These are phyloP conservation scores for Climacium dendroides DNA, from an alignment of 225 moss, liverwort and hornwort species.

Conservation along the genomic window DNA sequence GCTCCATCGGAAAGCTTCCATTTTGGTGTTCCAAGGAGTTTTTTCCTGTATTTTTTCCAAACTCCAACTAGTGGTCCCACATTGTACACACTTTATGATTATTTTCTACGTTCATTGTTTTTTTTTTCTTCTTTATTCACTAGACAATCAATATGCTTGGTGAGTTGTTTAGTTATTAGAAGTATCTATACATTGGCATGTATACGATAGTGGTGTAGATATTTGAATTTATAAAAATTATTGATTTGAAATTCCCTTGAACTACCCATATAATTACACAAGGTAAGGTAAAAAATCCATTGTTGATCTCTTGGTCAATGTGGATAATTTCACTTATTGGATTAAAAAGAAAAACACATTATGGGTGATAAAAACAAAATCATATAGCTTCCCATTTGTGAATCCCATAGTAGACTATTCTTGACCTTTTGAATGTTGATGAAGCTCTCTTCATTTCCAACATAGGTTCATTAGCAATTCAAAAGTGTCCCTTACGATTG, in stretches of 20 bases:
- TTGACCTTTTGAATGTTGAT: not conserved
- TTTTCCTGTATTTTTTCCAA: no score
- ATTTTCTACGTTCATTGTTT: not conserved
- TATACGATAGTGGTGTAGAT: fast-evolving
- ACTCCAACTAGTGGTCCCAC: no score
- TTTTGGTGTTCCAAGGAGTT: no score
- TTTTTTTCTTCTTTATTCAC: not conserved
- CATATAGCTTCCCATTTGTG: not conserved
- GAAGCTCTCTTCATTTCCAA: fast-evolving
- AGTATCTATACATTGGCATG: not conserved
- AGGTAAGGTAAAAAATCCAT: not conserved
- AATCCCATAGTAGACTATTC: not conserved
- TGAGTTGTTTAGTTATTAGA: not conserved
- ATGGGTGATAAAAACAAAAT: not conserved
- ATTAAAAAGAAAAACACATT: not conserved
- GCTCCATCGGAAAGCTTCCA: no score
- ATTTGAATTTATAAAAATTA: no score
- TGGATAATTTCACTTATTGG: not conserved
- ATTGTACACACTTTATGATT: no score
- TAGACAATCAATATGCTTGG: fast-evolving
- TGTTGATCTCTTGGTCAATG: not conserved
- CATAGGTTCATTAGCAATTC: not conserved
- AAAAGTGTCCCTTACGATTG: not conserved
- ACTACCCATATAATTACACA: fast-evolving
- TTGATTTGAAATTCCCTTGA: not conserved